Percentiles rank a stretch among this genome's conserved stretches.
phyloP scores from a whole-genome alignment of 2,329 filamentous ascomycete species.

The Talaromyces sp. region DNA sequence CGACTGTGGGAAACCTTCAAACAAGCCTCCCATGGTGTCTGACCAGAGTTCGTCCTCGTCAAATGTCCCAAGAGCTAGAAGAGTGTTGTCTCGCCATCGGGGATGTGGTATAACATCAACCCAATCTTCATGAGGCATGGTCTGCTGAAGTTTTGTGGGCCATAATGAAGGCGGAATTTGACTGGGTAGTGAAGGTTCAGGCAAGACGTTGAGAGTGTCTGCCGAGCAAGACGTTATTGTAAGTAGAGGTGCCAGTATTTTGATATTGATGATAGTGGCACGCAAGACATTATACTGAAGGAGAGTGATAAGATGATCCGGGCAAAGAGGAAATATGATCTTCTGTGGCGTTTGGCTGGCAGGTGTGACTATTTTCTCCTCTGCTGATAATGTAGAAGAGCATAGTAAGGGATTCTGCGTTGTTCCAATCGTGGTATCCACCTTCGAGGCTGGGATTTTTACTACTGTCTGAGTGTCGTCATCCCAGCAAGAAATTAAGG shows the following conservation, averaged over 20 bases:
- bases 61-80: constrained; percentile 7
- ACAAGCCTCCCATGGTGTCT: constrained; percentile 8
- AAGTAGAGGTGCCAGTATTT: not conserved
- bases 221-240: constrained; percentile 4
- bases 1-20: constrained; percentile 8
- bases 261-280: not conserved
- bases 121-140: constrained; percentile 11
- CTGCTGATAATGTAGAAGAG: not conserved
- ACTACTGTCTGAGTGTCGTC: not conserved
- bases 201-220: constrained; percentile 2
- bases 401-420: not conserved
- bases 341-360: constrained; percentile 21
- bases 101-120: constrained; percentile 8
- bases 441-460: not conserved
- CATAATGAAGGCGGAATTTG: not conserved
- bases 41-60: constrained; percentile 12
- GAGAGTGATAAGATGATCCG: constrained; percentile 11
- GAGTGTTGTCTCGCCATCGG: constrained; percentile 7
- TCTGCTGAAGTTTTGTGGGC: constrained; percentile 10
- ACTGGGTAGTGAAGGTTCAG: not conserved
- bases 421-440: not conserved
- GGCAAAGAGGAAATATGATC: constrained; percentile 8
- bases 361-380: not conserved
- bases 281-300: constrained; percentile 14
- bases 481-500: not conserved